Percentiles rank a stretch among this genome's conserved stretches.
Conservation (phyloP, 495 filamentous ascomycete genomes). For the Tetracladium marchalianum region DNA sequence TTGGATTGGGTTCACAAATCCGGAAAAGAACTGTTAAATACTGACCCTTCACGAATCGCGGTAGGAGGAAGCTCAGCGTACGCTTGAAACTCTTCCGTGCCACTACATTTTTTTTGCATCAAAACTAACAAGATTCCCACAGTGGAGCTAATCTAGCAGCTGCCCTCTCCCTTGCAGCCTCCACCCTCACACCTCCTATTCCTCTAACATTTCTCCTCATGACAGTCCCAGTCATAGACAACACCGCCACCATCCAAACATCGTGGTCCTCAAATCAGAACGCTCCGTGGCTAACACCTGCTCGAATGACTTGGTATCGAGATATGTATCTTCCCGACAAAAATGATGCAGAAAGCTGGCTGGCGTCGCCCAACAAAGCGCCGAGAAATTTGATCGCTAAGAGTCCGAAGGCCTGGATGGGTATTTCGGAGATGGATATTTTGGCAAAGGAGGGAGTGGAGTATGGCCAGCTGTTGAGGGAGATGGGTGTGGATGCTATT, state of each 20-base stretch:
- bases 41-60: not conserved
- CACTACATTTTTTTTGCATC: no score
- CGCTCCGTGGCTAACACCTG: slow-evolving; percentile 18
- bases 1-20: slow-evolving; percentile 9
- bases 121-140: not conserved
- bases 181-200: not conserved
- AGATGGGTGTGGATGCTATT: not conserved
- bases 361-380: slow-evolving; percentile 2
- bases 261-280: not conserved
- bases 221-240: slow-evolving; percentile 20
- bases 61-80: slow-evolving; percentile 4
- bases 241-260: slow-evolving; percentile 10
- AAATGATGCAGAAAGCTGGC: not conserved
- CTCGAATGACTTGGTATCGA: slow-evolving; percentile 19
- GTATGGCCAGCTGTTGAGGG: slow-evolving; percentile 1
- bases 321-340: slow-evolving; percentile 13
- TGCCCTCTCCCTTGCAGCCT: not conserved
- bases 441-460: not conserved
- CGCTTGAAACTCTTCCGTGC: not conserved
- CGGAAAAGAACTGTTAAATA: not conserved
- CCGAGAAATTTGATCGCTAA: not conserved
- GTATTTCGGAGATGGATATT: slow-evolving; percentile 1
- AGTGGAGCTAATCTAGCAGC: slow-evolving; percentile 1
- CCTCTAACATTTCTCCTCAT: slow-evolving; percentile 7
- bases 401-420: slow-evolving; percentile 1